These are phyloP conservation scores for Leonotis leonurus DNA, from an alignment of 257 asterid species.

Conservation along the genomic window DNA sequence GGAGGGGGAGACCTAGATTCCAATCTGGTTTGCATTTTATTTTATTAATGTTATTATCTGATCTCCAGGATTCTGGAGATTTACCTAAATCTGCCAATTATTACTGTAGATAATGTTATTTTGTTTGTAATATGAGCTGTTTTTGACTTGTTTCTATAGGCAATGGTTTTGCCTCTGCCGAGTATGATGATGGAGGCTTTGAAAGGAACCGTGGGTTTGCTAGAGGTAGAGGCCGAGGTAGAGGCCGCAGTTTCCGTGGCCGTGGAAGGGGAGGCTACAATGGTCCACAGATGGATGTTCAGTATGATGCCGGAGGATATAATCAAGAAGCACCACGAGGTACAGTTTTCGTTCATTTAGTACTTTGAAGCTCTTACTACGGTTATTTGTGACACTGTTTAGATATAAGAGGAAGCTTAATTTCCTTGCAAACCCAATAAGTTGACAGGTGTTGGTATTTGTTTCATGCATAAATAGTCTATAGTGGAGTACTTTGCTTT, in stretches of 20 bases:
- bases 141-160: conserved; percentile 30
- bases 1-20: conserved; percentile 77
- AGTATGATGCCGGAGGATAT: conserved; percentile 53
- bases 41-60: background rate
- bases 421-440: background rate
- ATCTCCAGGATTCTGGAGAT: background rate
- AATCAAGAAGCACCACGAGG: conserved; percentile 55
- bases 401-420: background rate
- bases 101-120: background rate
- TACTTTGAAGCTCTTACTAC: background rate
- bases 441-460: too few species aligned
- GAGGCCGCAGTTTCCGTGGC: conserved; percentile 67
- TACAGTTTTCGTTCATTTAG: conserved; percentile 2
- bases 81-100: background rate
- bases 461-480: too few species aligned
- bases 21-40: conserved; percentile 30
- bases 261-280: conserved; percentile 84
- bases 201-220: conserved; percentile 50
- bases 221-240: conserved; percentile 82
- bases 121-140: background rate
- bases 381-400: background rate
- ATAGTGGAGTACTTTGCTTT: too few species aligned
- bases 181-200: conserved; percentile 81
- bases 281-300: conserved; percentile 49
- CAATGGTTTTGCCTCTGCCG: conserved; percentile 46